Percentiles rank a stretch among this genome's conserved stretches.
phyloP scores from a whole-genome alignment of 257 asterid genomes.

The Buddleja alternifolia region DNA sequence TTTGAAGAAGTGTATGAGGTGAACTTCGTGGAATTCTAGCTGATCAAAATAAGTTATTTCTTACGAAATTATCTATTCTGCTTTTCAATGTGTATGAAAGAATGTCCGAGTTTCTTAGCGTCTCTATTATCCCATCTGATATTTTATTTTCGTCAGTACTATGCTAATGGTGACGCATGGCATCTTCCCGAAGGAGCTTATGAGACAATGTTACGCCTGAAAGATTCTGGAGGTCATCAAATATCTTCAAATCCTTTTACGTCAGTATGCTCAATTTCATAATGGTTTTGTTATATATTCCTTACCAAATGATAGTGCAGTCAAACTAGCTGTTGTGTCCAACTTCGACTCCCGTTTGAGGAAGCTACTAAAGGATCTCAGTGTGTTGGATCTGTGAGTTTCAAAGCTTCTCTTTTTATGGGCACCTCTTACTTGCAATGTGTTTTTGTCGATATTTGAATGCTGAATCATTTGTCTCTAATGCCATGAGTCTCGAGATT shows the following conservation, averaged over 20 bases:
- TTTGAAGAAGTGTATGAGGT: conserved; percentile 95
- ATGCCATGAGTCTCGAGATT: background rate
- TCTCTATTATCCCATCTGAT: conserved; percentile 12
- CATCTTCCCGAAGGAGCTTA: conserved; percentile 87
- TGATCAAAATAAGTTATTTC: background rate
- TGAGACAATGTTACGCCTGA: conserved; percentile 61
- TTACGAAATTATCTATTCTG: background rate
- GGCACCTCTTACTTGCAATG: conserved; percentile 6
- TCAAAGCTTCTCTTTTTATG: background rate
- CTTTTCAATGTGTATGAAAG: background rate
- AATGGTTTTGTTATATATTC: conserved; percentile 7
- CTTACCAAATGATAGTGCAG: conserved; percentile 47
- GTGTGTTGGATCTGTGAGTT: conserved; percentile 79
- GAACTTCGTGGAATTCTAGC: conserved; percentile 14
- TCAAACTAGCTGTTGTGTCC: conserved; percentile 94
- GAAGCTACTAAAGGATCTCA: conserved; percentile 76
- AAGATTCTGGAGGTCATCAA: conserved; percentile 78
- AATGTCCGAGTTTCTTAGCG: background rate
- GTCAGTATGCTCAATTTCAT: background rate
- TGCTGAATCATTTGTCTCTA: conserved; percentile 9
- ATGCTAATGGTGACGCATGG: conserved; percentile 93
- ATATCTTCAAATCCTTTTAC: conserved; percentile 34
- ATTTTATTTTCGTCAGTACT: conserved; percentile 53
- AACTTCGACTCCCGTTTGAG: conserved; percentile 95
- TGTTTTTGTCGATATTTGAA: background rate